These are phyloP conservation scores for Holtermannia corniformis DNA, from an alignment of 768 basidiomycete genomes.

Conservation along the genomic window DNA sequence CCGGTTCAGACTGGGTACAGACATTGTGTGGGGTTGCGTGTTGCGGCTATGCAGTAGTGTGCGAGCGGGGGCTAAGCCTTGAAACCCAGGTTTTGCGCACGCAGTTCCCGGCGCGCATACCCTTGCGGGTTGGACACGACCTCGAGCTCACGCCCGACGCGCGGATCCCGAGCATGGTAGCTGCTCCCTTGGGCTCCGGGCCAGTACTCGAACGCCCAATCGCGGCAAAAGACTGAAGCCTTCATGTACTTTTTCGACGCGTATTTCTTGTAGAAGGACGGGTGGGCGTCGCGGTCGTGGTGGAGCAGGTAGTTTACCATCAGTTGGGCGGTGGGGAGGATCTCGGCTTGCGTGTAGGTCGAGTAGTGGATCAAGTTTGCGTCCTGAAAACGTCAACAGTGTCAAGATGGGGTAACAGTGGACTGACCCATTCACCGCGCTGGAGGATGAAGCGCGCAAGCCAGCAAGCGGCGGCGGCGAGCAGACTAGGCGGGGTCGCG, in stretches of 20 bases:
- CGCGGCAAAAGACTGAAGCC: conserved; percentile 72
- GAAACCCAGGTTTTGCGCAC: no score
- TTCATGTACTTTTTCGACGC: conserved; percentile 67
- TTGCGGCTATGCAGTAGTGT: no score
- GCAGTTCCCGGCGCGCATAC: no score
- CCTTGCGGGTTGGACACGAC: no score
- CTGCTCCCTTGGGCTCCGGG: conserved; percentile 16
- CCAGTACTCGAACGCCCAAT: conserved; percentile 55
- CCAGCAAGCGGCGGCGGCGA: conserved; percentile 81
- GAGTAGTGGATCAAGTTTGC: conserved; percentile 81
- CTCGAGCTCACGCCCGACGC: no score
- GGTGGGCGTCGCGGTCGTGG: conserved; percentile 49
- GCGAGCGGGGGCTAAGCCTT: no score
- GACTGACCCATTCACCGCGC: conserved; percentile 75
- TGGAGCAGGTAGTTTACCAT: conserved; percentile 77
- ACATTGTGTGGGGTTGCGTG: no score
- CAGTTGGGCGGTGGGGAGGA: conserved; percentile 69
- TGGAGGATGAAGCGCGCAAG: conserved; percentile 68
- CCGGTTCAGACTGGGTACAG: no score
- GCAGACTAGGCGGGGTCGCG: conserved; percentile 59
- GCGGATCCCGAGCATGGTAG: no score
- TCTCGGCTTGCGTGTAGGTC: conserved; percentile 65
- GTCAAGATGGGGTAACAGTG: conserved; percentile 2
- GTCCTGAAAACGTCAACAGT: conserved; percentile 46
- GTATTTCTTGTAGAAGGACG: conserved; percentile 81